These are phyloP conservation scores for Linum usitatissimum DNA, from an alignment of 345 rosid species.

Conservation along the genomic window DNA sequence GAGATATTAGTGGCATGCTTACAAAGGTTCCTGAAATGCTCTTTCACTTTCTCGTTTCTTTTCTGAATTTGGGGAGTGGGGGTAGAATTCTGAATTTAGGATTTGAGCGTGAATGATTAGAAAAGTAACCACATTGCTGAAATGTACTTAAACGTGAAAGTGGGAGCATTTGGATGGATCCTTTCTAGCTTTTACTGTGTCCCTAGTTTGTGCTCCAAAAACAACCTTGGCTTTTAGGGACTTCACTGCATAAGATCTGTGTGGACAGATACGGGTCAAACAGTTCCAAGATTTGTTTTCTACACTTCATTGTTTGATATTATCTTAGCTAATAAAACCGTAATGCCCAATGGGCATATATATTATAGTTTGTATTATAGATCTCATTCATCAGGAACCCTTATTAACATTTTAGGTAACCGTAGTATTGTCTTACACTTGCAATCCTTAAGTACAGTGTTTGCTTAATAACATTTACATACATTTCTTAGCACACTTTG, in stretches of 20 bases:
- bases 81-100: no score
- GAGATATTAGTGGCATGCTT: conserved; percentile 39
- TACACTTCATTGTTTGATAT: not conserved
- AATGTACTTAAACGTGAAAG: not conserved
- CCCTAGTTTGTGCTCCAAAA: conserved; percentile 70
- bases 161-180: conserved; percentile 52
- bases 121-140: not conserved
- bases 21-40: conserved; percentile 38
- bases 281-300: conserved; percentile 14
- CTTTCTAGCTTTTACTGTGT: conserved; percentile 46
- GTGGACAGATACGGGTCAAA: conserved; percentile 88
- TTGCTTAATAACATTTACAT: not conserved
- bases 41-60: no score
- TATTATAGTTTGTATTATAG: not conserved
- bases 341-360: not conserved
- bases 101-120: no score
- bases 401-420: not conserved
- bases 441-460: not conserved
- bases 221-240: conserved; percentile 67
- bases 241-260: conserved; percentile 47
- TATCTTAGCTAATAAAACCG: not conserved
- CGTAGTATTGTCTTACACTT: not conserved
- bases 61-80: no score
- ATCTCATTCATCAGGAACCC: not conserved
- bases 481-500: not conserved